Evolutionary conservation across 306 rosid genomes (phyloP).

Genomic region (Geum urbanum): DNA sequence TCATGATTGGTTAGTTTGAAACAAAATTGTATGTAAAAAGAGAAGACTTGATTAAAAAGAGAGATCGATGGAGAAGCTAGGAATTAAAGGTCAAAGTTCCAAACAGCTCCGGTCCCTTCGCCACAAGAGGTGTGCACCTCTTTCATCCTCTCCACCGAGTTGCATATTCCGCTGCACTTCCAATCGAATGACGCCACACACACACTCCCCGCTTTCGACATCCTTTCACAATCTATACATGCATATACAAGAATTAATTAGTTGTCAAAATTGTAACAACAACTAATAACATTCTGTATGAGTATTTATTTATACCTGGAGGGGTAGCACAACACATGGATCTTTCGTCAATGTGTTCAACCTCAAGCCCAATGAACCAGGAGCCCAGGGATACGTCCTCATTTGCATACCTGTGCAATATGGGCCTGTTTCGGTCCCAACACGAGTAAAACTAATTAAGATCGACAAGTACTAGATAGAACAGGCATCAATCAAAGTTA

Average conservation of each 20-base stretch:
- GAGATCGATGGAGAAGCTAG: background rate
- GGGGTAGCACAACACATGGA: constrained; percentile 93
- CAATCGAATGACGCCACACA: constrained; percentile 93
- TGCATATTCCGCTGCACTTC: constrained; percentile 86
- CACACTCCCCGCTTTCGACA: constrained; percentile 55
- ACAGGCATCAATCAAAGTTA: background rate
- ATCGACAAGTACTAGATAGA: no score
- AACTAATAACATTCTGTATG: no score
- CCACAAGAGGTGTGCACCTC: constrained; percentile 64
- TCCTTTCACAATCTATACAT: constrained; percentile 63
- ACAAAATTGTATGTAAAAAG: background rate
- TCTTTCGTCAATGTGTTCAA: constrained; percentile 66
- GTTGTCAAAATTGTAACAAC: no score
- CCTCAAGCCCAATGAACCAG: constrained; percentile 83
- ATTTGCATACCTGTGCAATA: constrained; percentile 78
- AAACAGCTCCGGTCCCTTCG: constrained; percentile 59
- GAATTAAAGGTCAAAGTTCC: constrained; percentile 52
- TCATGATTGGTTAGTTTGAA: no score
- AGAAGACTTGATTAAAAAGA: background rate
- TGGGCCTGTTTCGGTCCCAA: constrained; percentile 44
- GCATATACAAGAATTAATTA: background rate
- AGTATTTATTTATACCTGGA: constrained; percentile 45
- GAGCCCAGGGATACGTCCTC: constrained; percentile 91
- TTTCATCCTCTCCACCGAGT: constrained; percentile 74
- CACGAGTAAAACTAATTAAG: no score